Evolutionary conservation across 139 green algal genomes (phyloP), one percentile per base, ranked within the genome.

Genomic region (Diplosphaera chodatii): DNA sequence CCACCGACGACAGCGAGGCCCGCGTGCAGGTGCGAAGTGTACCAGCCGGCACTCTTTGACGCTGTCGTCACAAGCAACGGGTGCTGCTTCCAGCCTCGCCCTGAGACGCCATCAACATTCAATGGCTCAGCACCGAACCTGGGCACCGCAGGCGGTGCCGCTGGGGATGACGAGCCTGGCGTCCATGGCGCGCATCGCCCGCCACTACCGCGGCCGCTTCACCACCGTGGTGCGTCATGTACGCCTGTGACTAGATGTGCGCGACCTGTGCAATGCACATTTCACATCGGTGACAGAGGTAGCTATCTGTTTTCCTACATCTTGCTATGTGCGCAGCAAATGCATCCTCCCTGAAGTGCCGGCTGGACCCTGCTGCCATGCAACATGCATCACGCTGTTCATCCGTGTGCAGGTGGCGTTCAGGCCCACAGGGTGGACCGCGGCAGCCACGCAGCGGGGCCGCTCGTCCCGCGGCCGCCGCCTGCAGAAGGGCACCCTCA

Each of bases 11-110:
- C 74, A 77, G 79, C 40, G 80, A 90, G 63, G 87, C 88, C 23
- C 87, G 89, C 81, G 77, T 98, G 27, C 93, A 98, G 63, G 93
- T 59, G 48, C n/a, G n/a, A n/a, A n/a, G n/a, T n/a, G n/a, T n/a
- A n/a, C n/a, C n/a, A n/a, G n/a, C n/a, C n/a, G n/a, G n/a, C n/a
- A n/a, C n/a, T n/a, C n/a, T n/a, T n/a, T n/a, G n/a, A n/a, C n/a
- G n/a, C n/a, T n/a, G n/a, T n/a, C n/a, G n/a, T n/a, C n/a, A n/a
- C n/a, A n/a, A n/a, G n/a, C n/a, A n/a, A n/a, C n/a, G n/a, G n/a
- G n/a, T n/a, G n/a, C n/a, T n/a, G n/a, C n/a, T n/a, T n/a, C n/a
- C n/a, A n/a, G n/a, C n/a, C n/a, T n/a, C n/a, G n/a, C n/a, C n/a
- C n/a, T n/a, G n/a, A n/a, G n/a, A n/a, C n/a, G n/a, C n/a, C n/a